These are phyloP conservation scores for Termitomyces heimii DNA, from an alignment of 768 basidiomycete species.

Conservation along the genomic window DNA sequence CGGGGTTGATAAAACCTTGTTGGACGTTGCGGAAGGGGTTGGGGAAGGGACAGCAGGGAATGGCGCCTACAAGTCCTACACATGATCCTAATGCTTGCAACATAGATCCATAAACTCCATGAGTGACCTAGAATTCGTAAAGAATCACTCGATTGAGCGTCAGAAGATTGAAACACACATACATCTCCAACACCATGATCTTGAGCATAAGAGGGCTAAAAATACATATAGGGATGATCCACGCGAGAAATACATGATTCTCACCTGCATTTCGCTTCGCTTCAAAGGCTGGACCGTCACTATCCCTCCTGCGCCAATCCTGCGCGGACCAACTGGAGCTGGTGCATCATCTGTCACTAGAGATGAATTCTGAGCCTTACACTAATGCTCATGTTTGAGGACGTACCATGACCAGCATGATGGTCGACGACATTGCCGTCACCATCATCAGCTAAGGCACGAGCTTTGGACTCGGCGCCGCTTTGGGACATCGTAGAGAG, in stretches of 20 bases:
- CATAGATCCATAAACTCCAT: constrained; percentile 82
- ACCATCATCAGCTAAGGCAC: constrained; percentile 32
- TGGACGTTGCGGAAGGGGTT: constrained; percentile 84
- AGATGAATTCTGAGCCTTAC: neutral
- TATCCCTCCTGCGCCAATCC: constrained; percentile 32
- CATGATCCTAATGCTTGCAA: constrained; percentile 63
- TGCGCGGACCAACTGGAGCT: constrained; percentile 24
- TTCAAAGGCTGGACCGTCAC: constrained; percentile 84
- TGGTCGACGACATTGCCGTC: constrained; percentile 70
- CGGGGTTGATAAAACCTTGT: constrained; percentile 50
- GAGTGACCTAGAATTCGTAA: constrained; percentile 47
- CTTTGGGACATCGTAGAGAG: constrained; percentile 17
- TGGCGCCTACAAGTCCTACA: constrained; percentile 65
- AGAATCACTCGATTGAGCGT: neutral
- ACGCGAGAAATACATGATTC: constrained; percentile 5
- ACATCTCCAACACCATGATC: constrained; percentile 70
- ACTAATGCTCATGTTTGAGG: constrained; percentile 12
- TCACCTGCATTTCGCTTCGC: constrained; percentile 82
- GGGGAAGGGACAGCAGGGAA: constrained; percentile 81
- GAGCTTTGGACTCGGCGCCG: constrained; percentile 48
- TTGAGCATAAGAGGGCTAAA: constrained; percentile 86
- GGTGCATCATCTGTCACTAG: constrained; percentile 61
- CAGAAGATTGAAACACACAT: constrained; percentile 1
- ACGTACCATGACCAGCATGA: constrained; percentile 56
- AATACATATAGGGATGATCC: neutral